Evolutionary conservation across 345 rosid species (phyloP).

Genomic region (Physaria fendleri): DNA sequence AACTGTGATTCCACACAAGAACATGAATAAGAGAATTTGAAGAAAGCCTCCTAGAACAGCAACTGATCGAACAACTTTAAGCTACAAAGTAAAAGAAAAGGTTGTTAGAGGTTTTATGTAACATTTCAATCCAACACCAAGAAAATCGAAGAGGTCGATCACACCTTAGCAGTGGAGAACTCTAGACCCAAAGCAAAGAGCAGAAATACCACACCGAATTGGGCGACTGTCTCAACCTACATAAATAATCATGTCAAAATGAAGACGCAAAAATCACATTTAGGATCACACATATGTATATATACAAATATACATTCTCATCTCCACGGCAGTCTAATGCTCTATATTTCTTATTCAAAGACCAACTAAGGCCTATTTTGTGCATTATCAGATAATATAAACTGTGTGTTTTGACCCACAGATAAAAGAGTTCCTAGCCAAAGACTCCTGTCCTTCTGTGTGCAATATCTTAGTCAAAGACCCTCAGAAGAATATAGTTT

Average conservation of each 20-base stretch:
- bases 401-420: not conserved
- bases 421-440: not conserved
- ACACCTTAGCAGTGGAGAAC: slow-evolving; percentile 77
- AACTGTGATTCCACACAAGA: slow-evolving; percentile 71
- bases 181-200: slow-evolving; percentile 91
- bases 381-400: not conserved
- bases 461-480: not conserved
- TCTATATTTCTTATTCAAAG: not conserved
- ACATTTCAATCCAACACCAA: not conserved
- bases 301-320: not conserved
- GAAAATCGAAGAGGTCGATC: slow-evolving; percentile 8
- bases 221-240: slow-evolving; percentile 96
- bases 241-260: not conserved
- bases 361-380: not conserved
- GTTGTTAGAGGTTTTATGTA: not conserved
- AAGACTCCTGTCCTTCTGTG: not conserved
- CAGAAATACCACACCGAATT: slow-evolving; percentile 88
- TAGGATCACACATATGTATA: not conserved
- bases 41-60: slow-evolving; percentile 86
- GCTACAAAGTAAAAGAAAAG: slow-evolving; percentile 41
- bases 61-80: slow-evolving; percentile 85
- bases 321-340: not conserved
- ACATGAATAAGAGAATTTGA: slow-evolving; percentile 80
- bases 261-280: not conserved
- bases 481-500: not conserved